These are phyloP conservation scores for Colletotrichum cereale DNA, from an alignment of 2,329 filamentous ascomycete species.

Conservation along the genomic window DNA sequence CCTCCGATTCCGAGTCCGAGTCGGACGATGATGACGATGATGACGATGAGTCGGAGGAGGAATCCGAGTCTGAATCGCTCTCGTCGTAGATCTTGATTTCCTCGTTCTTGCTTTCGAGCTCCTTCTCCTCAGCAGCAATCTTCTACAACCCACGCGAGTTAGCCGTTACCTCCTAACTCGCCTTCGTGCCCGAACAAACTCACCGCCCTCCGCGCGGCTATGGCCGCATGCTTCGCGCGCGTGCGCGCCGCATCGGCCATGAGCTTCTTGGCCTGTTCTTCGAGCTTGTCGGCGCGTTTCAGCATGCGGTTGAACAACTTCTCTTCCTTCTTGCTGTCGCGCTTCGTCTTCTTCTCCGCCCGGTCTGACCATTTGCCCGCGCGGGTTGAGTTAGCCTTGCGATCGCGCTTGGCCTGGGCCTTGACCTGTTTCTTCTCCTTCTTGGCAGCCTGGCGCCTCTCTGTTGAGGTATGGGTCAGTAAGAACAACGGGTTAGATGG, in stretches of 20 bases:
- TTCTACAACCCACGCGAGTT: conserved; percentile 40
- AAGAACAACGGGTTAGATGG: neutral
- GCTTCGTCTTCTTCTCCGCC: conserved; percentile 49
- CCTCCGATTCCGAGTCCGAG: conserved; percentile 35
- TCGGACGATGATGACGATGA: conserved; percentile 6
- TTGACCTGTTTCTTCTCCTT: conserved; percentile 53
- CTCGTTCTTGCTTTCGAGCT: conserved; percentile 27
- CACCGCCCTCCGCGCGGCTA: conserved; percentile 47
- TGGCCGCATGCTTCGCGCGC: conserved; percentile 45
- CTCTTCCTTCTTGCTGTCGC: conserved; percentile 49
- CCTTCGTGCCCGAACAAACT: neutral
- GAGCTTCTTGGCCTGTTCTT: conserved; percentile 55
- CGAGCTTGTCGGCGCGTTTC: conserved; percentile 55
- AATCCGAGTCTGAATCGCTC: conserved; percentile 41
- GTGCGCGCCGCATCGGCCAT: conserved; percentile 55
- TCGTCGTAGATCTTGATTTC: conserved; percentile 40
- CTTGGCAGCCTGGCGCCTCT: conserved; percentile 47
- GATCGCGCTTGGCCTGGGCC: conserved; percentile 54
- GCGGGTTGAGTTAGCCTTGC: conserved; percentile 50
- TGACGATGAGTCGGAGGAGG: conserved; percentile 41
- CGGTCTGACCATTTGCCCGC: conserved; percentile 49
- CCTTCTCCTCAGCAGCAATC: conserved; percentile 43
- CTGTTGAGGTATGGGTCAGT: conserved; percentile 40
- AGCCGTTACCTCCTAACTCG: neutral
- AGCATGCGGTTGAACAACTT: conserved; percentile 55